Percentiles rank a stretch among this genome's conserved stretches.
These are phyloP conservation scores for Leccinum ponderosum DNA, from an alignment of 1,284 basidiomycete species.

Conservation along the genomic window DNA sequence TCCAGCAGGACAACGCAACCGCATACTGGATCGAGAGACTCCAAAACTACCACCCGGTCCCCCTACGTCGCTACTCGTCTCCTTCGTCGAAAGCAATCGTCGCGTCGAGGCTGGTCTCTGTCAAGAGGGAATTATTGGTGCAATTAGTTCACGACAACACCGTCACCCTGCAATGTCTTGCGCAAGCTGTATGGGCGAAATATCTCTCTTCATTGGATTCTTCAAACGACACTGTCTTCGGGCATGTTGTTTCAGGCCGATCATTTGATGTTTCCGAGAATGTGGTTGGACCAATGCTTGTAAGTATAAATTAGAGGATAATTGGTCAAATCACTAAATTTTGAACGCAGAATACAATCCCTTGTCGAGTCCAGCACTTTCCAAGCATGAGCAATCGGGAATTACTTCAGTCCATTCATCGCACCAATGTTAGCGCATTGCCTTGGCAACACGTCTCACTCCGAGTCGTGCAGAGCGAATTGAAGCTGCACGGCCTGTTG, in stretches of 20 bases:
- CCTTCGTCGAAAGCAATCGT: slow-evolving; percentile 9
- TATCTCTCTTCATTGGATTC: slow-evolving; percentile 37
- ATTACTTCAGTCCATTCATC: slow-evolving; percentile 41
- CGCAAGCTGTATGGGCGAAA: slow-evolving; percentile 46
- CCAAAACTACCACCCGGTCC: slow-evolving; percentile 25
- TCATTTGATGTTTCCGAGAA: slow-evolving; percentile 43
- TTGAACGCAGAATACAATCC: slow-evolving; percentile 45
- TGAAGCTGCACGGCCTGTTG: slow-evolving; percentile 39
- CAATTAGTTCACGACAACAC: slow-evolving; percentile 21
- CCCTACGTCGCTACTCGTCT: slow-evolving; percentile 13
- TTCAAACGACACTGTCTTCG: slow-evolving; percentile 44
- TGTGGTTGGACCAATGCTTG: slow-evolving; percentile 51
- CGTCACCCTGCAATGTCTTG: slow-evolving; percentile 40
- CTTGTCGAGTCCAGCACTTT: slow-evolving; percentile 41
- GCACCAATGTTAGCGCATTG: slow-evolving; percentile 41
- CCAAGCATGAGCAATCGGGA: slow-evolving; percentile 34
- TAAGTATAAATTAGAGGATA: slow-evolving; percentile 26
- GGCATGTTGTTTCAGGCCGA: slow-evolving; percentile 50
- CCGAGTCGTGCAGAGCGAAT: slow-evolving; percentile 41
- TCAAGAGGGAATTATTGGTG: slow-evolving; percentile 13
- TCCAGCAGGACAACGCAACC: slow-evolving; percentile 42
- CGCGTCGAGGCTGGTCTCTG: slow-evolving; percentile 10
- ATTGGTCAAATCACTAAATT: neutral
- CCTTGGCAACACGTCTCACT: slow-evolving; percentile 51
- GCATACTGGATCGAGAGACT: slow-evolving; percentile 42